A percentile compares a stretch with the other conserved stretches of the same genome.
These are phyloP conservation scores for Solanum gracilifrons DNA, from an alignment of 257 asterid genomes.

Conservation along the genomic window DNA sequence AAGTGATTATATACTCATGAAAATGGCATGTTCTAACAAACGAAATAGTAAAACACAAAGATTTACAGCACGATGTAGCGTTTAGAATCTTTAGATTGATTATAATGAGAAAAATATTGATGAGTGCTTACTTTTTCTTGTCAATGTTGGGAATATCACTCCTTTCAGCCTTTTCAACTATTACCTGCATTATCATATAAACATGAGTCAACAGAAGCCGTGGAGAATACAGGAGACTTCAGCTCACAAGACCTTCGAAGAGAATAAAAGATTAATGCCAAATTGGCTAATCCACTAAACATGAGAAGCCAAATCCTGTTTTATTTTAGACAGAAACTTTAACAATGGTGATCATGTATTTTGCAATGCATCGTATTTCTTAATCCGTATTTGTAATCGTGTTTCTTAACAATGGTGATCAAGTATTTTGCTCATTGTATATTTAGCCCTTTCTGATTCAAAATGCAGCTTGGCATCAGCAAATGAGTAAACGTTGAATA, in stretches of 20 bases:
- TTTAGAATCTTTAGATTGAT: not conserved
- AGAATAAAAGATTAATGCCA: not conserved
- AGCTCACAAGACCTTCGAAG: not conserved
- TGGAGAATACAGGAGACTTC: not conserved
- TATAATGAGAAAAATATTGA: not conserved
- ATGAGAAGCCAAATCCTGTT: not conserved
- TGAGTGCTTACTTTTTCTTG: conserved; percentile 25
- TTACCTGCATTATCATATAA: conserved; percentile 15
- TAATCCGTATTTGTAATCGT: no score
- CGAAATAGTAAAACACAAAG: not conserved
- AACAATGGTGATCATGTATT: not conserved
- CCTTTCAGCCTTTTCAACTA: conserved; percentile 29
- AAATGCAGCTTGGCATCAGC: not conserved
- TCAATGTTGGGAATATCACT: conserved; percentile 36
- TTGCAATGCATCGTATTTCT: not conserved
- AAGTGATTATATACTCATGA: not conserved
- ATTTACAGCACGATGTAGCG: not conserved
- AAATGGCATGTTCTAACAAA: not conserved
- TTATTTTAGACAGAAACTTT: not conserved
- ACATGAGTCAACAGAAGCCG: not conserved
- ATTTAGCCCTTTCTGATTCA: not conserved
- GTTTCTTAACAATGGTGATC: not conserved
- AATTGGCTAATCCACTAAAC: not conserved
- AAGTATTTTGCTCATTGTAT: not conserved
- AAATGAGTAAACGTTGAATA: not conserved